These are phyloP conservation scores for Pichia sp. DNA, from an alignment of 1,139 yeast species.

Conservation along the genomic window DNA sequence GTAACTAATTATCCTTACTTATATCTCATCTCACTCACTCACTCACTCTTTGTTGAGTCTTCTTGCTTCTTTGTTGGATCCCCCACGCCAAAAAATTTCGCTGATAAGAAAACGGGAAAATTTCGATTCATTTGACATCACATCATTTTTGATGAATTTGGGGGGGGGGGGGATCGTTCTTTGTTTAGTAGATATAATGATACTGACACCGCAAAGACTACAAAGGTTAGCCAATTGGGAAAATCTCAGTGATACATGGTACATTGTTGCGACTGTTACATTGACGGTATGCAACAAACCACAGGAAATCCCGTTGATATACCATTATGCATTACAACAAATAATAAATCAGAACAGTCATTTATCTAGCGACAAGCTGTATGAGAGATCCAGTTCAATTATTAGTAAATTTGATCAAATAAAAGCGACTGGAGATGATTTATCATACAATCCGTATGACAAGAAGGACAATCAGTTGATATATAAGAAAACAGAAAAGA, in stretches of 20 bases:
- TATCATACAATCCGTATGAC: conserved; percentile 4
- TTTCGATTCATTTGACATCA: too few relatives aligned
- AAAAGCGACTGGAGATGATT: conserved; percentile 11
- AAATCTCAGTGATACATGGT: conserved; percentile 43
- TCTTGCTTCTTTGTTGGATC: too few relatives aligned
- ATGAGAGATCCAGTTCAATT: conserved; percentile 9
- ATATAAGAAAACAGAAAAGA: conserved; percentile 39
- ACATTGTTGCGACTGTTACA: conserved; percentile 70
- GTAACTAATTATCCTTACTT: too few relatives aligned
- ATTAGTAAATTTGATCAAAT: conserved; percentile 12
- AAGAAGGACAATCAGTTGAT: not conserved
- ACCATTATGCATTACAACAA: conserved; percentile 58
- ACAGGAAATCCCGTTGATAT: conserved; percentile 66
- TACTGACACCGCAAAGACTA: conserved; percentile 56
- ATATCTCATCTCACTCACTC: too few relatives aligned
- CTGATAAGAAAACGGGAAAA: too few relatives aligned
- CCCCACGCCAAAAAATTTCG: too few relatives aligned
- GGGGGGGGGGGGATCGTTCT: too few relatives aligned
- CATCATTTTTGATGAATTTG: too few relatives aligned
- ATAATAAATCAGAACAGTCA: conserved; percentile 5
- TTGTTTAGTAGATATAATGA: conserved; percentile 7
- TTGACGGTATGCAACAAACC: conserved; percentile 78
- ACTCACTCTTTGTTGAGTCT: too few relatives aligned
- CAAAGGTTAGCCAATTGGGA: conserved; percentile 41
- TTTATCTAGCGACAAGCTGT: conserved; percentile 23